Evolutionary conservation across 2,329 filamentous ascomycete species (phyloP).

Genomic region (Diaporthe destruens): DNA sequence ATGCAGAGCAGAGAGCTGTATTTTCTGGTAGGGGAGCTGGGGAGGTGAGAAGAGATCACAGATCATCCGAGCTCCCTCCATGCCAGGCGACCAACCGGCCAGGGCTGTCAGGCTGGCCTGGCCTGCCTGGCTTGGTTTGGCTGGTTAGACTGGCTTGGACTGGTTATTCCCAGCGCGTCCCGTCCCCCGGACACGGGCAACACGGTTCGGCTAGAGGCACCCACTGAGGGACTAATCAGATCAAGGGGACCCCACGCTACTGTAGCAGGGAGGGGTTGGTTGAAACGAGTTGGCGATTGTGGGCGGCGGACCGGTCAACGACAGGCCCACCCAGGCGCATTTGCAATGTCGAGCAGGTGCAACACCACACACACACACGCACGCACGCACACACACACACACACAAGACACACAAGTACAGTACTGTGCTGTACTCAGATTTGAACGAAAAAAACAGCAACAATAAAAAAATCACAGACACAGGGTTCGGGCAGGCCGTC

Average conservation of each 20-base stretch:
- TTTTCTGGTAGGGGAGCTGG: constrained; percentile 1
- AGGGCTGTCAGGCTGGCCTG: constrained; percentile 28
- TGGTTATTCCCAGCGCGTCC: constrained; percentile 32
- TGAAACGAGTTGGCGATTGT: constrained; percentile 34
- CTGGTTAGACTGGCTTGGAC: constrained; percentile 1
- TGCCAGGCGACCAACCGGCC: constrained; percentile 22
- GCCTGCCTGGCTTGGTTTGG: too few relatives aligned
- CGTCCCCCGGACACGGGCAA: constrained; percentile 39
- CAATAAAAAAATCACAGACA: neutral
- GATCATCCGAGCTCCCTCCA: constrained; percentile 28
- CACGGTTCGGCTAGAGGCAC: constrained; percentile 41
- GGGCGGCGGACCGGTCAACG: constrained; percentile 38
- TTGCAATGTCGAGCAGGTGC: constrained; percentile 32
- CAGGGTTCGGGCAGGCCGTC: constrained; percentile 15
- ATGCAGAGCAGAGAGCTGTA: constrained; percentile 10
- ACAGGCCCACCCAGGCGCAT: constrained; percentile 37
- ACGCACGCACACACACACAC: constrained; percentile 7
- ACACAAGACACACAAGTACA: constrained; percentile 11
- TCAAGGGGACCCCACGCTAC: constrained; percentile 39
- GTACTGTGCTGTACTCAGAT: constrained; percentile 9
- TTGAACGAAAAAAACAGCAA: neutral
- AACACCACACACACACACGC: constrained; percentile 27
- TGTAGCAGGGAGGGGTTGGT: constrained; percentile 37
- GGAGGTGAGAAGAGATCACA: constrained; percentile 17
- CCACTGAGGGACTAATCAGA: constrained; percentile 39